Evolutionary conservation across 148 eudicot species (phyloP).

Genomic region (Chenopodium berlandieri): DNA sequence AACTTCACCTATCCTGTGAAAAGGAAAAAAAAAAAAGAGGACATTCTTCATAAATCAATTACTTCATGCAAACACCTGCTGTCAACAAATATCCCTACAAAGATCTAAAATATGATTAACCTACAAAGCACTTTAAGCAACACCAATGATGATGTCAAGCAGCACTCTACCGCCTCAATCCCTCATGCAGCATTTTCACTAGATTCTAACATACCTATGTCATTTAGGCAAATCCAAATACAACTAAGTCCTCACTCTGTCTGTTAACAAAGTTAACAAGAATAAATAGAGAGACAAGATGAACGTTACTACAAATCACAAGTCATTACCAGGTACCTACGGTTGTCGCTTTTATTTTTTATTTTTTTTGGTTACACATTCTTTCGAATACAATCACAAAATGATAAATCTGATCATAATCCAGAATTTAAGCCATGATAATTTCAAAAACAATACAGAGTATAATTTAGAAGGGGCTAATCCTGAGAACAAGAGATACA

Average conservation of each 20-base stretch:
- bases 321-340: background rate
- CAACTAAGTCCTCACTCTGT: background rate
- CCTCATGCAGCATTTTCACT: no score
- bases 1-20: conserved; percentile 81
- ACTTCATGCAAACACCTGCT: conserved; percentile 2
- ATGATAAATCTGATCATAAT: background rate
- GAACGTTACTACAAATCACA: background rate
- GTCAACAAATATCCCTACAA: background rate
- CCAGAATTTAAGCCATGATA: background rate
- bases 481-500: background rate
- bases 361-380: background rate
- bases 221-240: background rate
- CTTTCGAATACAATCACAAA: background rate
- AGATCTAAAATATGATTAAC: no score
- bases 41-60: conserved; percentile 5
- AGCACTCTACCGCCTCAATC: background rate
- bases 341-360: background rate
- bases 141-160: background rate
- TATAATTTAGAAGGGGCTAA: background rate
- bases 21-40: background rate
- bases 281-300: background rate
- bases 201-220: background rate
- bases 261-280: background rate
- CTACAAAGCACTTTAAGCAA: background rate
- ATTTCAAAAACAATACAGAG: background rate